Evolutionary conservation across 2,329 filamentous ascomycete species (phyloP), one percentile per base, ranked within the genome.

Genomic region (Karstenula rhodostoma): DNA sequence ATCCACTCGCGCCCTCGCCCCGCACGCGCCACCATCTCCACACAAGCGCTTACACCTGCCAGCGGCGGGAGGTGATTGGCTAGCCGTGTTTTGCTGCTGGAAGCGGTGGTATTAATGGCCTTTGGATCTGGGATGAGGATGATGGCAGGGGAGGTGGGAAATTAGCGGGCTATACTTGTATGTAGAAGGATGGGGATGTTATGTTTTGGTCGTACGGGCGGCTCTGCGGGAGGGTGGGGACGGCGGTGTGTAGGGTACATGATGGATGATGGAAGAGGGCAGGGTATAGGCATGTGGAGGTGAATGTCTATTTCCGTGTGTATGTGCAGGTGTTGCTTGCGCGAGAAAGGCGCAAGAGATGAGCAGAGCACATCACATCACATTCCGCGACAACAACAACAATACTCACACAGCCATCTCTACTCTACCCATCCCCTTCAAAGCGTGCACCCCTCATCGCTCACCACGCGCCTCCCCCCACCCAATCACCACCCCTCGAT

Each of bases 211-310:
- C 29, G 50, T 42, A 53, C 50, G 22, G 37, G 50, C 50, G 50
- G 50, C 50, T 53, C 50, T 53, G 50, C 50, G 50, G 50, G 50
- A 53, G 35, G 37, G n/a, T 40, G 23, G 50, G 22, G 4, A 15
- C n/a, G 49, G 19, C 48, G 48, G 48, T 37, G 48, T 32, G 32
- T 3, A 17, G 23, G 44, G 43, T 23, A 15, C 8, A 9, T 22
- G 44, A 15, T 8, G 25, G 12, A 19, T 32, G 32, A 4, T 17
- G 35, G 35, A 12, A 15, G 32, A 32, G 17, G 27, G 29, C 27
- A 19, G 27, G 29, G 13, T 3, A 17, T 19, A 17, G 27, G 33
- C 23, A 27, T 17, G 29, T 35, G 19, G 3, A 37, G 8, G 17
- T 2, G 10, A 7, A 13, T 15, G 17, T 12, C 2, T 40, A 15